phyloP scores from a whole-genome alignment of 2,329 filamentous ascomycete species.

The Scytalidium lignicola region DNA sequence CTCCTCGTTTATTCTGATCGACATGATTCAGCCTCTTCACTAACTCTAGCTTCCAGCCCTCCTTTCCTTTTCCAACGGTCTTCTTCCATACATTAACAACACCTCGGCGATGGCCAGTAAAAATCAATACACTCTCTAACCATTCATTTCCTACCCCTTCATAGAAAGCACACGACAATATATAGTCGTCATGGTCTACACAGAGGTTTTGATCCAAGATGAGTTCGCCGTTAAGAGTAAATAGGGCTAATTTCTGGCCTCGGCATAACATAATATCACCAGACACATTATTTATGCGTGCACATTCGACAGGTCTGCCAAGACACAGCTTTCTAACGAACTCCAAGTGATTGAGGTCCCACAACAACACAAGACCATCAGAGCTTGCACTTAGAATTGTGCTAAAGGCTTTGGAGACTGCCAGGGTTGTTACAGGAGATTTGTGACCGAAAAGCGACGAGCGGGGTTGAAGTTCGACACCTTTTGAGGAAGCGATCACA shows the following conservation, averaged over 20 bases:
- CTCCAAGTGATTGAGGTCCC: constrained; percentile 88
- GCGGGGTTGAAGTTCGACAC: constrained; percentile 72
- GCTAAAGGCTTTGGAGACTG: constrained; percentile 82
- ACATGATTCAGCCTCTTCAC: constrained; percentile 78
- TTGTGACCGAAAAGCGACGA: constrained; percentile 89
- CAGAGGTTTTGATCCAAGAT: constrained; percentile 81
- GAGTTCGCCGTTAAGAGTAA: constrained; percentile 80
- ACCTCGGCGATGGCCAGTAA: constrained; percentile 82
- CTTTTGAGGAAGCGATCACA: constrained; percentile 59
- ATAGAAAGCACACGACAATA: constrained; percentile 85
- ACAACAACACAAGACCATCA: constrained; percentile 80
- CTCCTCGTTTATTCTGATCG: constrained; percentile 59
- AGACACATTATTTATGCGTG: constrained; percentile 81
- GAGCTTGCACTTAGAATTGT: constrained; percentile 78
- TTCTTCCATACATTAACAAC: constrained; percentile 74
- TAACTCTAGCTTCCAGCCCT: constrained; percentile 70
- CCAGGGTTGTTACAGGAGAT: constrained; percentile 73
- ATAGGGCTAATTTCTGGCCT: constrained; percentile 69
- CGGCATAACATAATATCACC: constrained; percentile 86
- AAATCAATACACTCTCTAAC: constrained; percentile 78
- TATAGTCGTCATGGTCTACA: constrained; percentile 64
- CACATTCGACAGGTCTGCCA: constrained; percentile 61
- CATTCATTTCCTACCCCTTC: constrained; percentile 91
- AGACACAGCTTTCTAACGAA: constrained; percentile 72
- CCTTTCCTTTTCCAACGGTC: constrained; percentile 40